Conservation (phyloP, 805 yeast species). For the Saccharomycopsis javanensis region DNA sequence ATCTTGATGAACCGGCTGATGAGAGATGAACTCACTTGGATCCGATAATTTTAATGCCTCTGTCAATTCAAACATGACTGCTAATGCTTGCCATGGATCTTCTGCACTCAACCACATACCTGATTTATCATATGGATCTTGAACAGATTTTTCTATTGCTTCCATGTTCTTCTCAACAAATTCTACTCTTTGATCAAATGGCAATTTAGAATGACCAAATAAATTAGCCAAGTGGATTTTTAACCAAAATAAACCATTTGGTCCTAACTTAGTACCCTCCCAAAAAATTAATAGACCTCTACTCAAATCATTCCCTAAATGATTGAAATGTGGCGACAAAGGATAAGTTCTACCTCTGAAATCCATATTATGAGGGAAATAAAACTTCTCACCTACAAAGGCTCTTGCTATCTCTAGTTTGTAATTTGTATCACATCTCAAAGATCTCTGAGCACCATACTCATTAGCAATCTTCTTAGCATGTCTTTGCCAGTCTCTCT, state of each 20-base stretch:
- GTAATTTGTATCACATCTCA: slow-evolving; percentile 88
- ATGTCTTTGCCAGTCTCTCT: slow-evolving; percentile 56
- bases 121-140: slow-evolving; percentile 45
- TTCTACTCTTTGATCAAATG: slow-evolving; percentile 51
- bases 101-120: slow-evolving; percentile 70
- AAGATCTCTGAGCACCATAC: slow-evolving; percentile 63
- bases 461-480: slow-evolving; percentile 50
- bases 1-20: slow-evolving; percentile 76
- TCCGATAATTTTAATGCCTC: slow-evolving; percentile 53
- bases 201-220: slow-evolving; percentile 65
- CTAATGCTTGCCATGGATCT: slow-evolving; percentile 76
- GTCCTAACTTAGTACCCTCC: slow-evolving; percentile 65
- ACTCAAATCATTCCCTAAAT: slow-evolving; percentile 69
- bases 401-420: slow-evolving; percentile 94
- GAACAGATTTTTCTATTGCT: slow-evolving; percentile 47
- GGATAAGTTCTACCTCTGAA: slow-evolving; percentile 84
- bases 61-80: slow-evolving; percentile 56
- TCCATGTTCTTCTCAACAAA: slow-evolving; percentile 51
- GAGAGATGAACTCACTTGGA: slow-evolving; percentile 57
- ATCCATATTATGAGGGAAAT: slow-evolving; percentile 73
- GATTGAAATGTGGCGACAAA: slow-evolving; percentile 69
- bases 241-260: slow-evolving; percentile 58
- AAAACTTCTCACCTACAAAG: slow-evolving; percentile 67
- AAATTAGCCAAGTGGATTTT: slow-evolving; percentile 68
- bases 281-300: slow-evolving; percentile 64